These are phyloP conservation scores for Neophaeococcomyces aloes DNA, from an alignment of 2,329 filamentous ascomycete species.

Conservation along the genomic window DNA sequence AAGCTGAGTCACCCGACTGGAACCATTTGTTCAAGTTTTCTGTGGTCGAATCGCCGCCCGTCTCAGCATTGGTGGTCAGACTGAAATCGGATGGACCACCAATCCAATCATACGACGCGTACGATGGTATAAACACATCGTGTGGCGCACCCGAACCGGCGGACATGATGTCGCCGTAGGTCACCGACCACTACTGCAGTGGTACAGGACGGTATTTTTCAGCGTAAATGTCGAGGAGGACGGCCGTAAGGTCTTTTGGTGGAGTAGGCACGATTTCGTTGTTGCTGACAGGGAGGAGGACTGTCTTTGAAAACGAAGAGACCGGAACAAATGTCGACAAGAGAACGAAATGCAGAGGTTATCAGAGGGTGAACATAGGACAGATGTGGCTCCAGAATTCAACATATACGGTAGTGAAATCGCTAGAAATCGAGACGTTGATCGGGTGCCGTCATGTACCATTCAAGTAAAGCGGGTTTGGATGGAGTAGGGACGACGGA, in stretches of 20 bases:
- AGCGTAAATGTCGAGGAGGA: too few species aligned
- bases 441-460: slow-evolving; percentile 2
- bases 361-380: not conserved
- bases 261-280: not conserved
- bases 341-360: not conserved
- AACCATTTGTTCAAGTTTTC: slow-evolving; percentile 97
- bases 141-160: slow-evolving; percentile 7
- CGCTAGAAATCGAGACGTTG: slow-evolving; percentile 2
- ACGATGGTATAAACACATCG: slow-evolving; percentile 26
- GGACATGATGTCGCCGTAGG: not conserved
- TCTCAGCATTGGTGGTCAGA: slow-evolving; percentile 42
- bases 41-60: slow-evolving; percentile 66
- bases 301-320: not conserved
- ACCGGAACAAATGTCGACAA: not conserved
- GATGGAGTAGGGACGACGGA: slow-evolving; percentile 4
- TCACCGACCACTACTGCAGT: not conserved
- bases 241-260: too few species aligned
- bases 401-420: not conserved
- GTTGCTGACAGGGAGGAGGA: not conserved
- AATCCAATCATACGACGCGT: slow-evolving; percentile 41
- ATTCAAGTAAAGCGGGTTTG: too few species aligned
- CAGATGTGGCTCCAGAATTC: not conserved
- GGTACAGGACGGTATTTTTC: too few species aligned
- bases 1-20: slow-evolving; percentile 81
- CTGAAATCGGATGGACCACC: slow-evolving; percentile 35